Conservation (phyloP, 1,284 basidiomycete species). For the Lentinula novae-zelandiae region DNA sequence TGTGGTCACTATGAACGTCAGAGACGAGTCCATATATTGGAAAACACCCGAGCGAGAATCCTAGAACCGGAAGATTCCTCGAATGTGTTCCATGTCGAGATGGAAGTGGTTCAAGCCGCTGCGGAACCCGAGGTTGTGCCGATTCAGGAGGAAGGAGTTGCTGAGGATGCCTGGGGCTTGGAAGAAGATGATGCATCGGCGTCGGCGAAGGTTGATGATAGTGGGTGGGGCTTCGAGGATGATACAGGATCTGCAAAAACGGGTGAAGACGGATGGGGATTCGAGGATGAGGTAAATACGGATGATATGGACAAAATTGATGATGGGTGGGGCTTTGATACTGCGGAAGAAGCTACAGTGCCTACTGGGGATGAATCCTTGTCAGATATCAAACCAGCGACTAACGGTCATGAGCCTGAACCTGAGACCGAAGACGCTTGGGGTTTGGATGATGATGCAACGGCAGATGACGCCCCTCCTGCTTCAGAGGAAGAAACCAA, state of each 20-base stretch:
- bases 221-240: conserved; percentile 34
- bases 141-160: conserved; percentile 27
- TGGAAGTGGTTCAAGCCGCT: conserved; percentile 26
- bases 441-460: conserved; percentile 58
- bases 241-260: conserved; percentile 1
- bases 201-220: conserved; percentile 4
- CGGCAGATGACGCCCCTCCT: conserved; percentile 4
- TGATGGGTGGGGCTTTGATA: conserved; percentile 35
- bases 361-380: conserved; percentile 6
- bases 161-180: conserved; percentile 16
- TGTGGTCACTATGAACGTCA: conserved; percentile 72
- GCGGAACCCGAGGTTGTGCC: conserved; percentile 20
- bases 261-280: conserved; percentile 35
- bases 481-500: conserved; percentile 25
- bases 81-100: conserved; percentile 36
- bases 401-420: conserved; percentile 22
- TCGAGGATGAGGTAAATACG: conserved; percentile 42
- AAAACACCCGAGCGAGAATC: conserved; percentile 48
- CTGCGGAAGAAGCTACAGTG: conserved; percentile 12
- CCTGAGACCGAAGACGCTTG: conserved; percentile 46
- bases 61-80: conserved; percentile 30
- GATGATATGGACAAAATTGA: conserved; percentile 19
- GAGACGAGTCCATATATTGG: conserved; percentile 60
- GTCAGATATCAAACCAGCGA: conserved; percentile 18
- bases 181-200: background rate